Evolutionary conservation across 2,329 filamentous ascomycete species (phyloP).

Genomic region (Didymella exigua): DNA sequence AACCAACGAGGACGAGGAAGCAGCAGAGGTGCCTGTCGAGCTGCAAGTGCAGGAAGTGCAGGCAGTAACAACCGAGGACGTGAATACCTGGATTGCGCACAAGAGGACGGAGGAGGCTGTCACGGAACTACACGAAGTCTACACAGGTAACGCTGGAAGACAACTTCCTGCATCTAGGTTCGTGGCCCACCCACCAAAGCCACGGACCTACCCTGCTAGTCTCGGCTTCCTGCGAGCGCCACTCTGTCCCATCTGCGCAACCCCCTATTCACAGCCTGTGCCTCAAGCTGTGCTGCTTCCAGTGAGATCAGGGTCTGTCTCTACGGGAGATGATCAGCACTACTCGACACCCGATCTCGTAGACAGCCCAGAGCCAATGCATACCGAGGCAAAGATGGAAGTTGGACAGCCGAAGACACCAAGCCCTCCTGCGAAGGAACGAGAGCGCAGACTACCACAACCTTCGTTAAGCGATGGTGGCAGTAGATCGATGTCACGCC

Average conservation of each 20-base stretch:
- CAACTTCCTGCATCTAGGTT: not conserved
- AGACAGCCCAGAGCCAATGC: not conserved
- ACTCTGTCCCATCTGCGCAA: not conserved
- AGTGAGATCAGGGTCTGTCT: not conserved
- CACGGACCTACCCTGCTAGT: not conserved
- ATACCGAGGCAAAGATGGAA: not conserved
- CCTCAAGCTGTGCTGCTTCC: not conserved
- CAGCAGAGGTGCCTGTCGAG: not conserved
- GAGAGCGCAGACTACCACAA: not conserved
- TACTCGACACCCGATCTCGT: not conserved
- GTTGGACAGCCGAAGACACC: not conserved
- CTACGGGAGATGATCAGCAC: not conserved
- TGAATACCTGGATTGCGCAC: not conserved
- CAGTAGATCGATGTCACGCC: not conserved
- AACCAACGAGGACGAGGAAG: not conserved
- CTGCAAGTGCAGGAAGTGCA: not conserved
- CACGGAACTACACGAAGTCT: not conserved
- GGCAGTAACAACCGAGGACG: not conserved
- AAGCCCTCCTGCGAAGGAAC: not conserved
- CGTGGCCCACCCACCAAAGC: not conserved
- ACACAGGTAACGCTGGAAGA: not conserved
- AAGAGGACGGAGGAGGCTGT: not conserved
- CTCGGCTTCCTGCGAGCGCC: not conserved
- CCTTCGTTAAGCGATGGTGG: not conserved
- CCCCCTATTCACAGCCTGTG: not conserved